Percentiles rank a stretch among this genome's conserved stretches.
Evolutionary conservation across 2,329 filamentous ascomycete species (phyloP).

Genomic region (Stagonosporopsis chrysanthemi): DNA sequence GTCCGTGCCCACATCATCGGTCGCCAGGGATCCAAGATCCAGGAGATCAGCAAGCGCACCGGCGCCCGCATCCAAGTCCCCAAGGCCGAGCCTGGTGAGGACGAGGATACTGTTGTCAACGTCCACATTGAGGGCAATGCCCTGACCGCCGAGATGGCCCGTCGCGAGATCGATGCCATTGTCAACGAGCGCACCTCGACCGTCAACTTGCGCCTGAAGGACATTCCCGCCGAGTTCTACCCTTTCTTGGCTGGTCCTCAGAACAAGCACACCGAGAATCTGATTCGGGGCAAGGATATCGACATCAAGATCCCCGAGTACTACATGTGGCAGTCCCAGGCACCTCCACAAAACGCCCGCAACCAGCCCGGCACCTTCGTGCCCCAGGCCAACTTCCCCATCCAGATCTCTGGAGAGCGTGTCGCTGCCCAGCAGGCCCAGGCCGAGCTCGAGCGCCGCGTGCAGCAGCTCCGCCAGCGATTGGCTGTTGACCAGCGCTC

Average conservation of each 20-base stretch:
- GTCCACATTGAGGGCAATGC: constrained; percentile 91
- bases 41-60: constrained; percentile 86
- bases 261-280: constrained; percentile 69
- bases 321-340: constrained; percentile 73
- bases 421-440: constrained; percentile 80
- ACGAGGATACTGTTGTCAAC: constrained; percentile 79
- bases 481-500: constrained; percentile 79
- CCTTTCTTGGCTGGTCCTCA: constrained; percentile 89
- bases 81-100: constrained; percentile 80
- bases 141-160: constrained; percentile 83
- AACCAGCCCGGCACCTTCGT: constrained; percentile 74
- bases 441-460: constrained; percentile 80
- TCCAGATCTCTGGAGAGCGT: constrained; percentile 86
- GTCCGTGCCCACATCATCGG: constrained; percentile 92
- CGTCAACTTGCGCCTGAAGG: constrained; percentile 80
- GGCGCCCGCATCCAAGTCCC: constrained; percentile 91
- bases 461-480: constrained; percentile 76
- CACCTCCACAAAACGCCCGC: constrained; percentile 68
- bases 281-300: constrained; percentile 77
- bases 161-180: constrained; percentile 84
- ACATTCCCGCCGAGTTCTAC: constrained; percentile 90
- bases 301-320: constrained; percentile 85
- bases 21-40: constrained; percentile 87
- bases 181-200: constrained; percentile 85
- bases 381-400: constrained; percentile 77